phyloP scores from a whole-genome alignment of 129 eudicot species.

The Pittosporum tobira region DNA sequence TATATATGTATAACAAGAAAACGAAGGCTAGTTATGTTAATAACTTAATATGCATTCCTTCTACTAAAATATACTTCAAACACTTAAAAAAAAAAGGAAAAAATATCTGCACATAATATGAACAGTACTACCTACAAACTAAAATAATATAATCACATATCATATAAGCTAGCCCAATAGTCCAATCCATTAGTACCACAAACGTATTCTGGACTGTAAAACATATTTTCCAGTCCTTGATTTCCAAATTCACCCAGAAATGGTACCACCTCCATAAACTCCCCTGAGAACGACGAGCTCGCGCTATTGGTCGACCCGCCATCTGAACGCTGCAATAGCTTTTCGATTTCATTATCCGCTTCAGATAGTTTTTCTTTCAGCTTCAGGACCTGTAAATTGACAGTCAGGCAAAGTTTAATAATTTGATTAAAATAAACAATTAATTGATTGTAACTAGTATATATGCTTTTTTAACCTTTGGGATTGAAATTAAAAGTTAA shows the following conservation, averaged over 20 bases:
- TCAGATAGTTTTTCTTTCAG: conserved; percentile 53
- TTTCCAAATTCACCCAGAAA: conserved; percentile 78
- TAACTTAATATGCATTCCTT: not conserved
- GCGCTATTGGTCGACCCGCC: conserved; percentile 75
- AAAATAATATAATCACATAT: conserved; percentile 25
- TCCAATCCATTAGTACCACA: conserved; percentile 44
- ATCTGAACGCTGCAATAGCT: conserved; percentile 38
- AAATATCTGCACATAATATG: conserved; percentile 31
- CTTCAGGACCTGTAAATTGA: conserved; percentile 41
- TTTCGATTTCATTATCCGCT: conserved; percentile 61
- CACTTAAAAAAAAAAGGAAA: conserved; percentile 28
- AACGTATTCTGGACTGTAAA: conserved; percentile 33
- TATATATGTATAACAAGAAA: no score
- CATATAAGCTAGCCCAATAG: conserved; percentile 40
- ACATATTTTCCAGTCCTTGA: conserved; percentile 58
- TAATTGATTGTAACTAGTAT: no score
- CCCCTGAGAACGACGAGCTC: conserved; percentile 70
- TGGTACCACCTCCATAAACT: conserved; percentile 55
- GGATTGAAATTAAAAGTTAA: not conserved
- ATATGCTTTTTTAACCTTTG: not conserved
- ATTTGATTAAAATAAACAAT: not conserved
- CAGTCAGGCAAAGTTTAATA: not conserved
- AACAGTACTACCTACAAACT: conserved; percentile 42
- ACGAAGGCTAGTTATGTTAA: conserved; percentile 7
- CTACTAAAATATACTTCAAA: conserved; percentile 18